Percentiles rank a stretch among this genome's conserved stretches.
phyloP scores from a whole-genome alignment of 2,329 filamentous ascomycete species.

The Botryotinia globosa region DNA sequence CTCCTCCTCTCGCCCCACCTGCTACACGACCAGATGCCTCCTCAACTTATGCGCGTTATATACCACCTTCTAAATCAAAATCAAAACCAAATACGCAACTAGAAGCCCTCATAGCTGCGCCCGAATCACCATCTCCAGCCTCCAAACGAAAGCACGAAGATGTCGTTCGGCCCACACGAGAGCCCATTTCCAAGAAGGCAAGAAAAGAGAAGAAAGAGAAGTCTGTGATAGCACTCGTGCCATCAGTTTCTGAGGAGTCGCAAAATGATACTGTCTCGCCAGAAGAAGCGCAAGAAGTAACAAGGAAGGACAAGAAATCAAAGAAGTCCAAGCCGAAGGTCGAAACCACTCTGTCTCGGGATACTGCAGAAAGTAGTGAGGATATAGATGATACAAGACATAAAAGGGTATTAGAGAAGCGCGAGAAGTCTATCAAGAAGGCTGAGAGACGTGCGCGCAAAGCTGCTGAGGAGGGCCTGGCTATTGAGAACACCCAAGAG shows the following conservation, averaged over 20 bases:
- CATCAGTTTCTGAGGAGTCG: not conserved
- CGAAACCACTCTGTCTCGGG: not conserved
- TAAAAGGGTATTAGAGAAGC: conserved; percentile 53
- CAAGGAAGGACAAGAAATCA: conserved; percentile 9
- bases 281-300: conserved; percentile 3
- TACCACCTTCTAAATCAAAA: conserved; percentile 33
- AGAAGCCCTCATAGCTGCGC: not conserved
- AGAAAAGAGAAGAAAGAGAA: conserved; percentile 25
- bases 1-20: conserved; percentile 23
- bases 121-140: not conserved
- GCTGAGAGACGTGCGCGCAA: conserved; percentile 43
- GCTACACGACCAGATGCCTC: conserved; percentile 33
- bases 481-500: conserved; percentile 27
- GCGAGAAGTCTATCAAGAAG: conserved; percentile 53
- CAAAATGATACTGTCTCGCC: not conserved
- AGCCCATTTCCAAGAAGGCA: conserved; percentile 12
- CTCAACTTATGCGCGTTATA: conserved; percentile 36
- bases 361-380: not conserved
- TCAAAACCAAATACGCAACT: not conserved
- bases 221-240: not conserved
- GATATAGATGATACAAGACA: conserved; percentile 27
- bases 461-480: conserved; percentile 36
- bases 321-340: conserved; percentile 12
- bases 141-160: conserved; percentile 17
- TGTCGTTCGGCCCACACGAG: not conserved